Conservation (phyloP, 2,329 filamentous ascomycete genomes). For the Cladosporium oxysporum region DNA sequence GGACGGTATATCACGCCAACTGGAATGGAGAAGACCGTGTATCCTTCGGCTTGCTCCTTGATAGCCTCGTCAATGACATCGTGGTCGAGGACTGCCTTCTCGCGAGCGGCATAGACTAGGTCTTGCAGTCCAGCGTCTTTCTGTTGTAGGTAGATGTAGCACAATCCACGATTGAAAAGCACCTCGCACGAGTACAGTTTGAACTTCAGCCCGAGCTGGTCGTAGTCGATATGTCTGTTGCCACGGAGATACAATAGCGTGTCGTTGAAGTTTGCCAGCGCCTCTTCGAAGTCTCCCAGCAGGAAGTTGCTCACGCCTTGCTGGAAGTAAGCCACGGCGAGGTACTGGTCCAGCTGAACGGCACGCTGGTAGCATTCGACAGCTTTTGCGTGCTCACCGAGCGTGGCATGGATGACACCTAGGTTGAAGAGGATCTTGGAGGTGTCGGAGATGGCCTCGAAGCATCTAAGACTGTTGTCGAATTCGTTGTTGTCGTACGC, state of each 20-base stretch:
- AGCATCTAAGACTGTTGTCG: slow-evolving; percentile 80
- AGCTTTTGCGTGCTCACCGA: slow-evolving; percentile 93
- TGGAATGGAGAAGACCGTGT: slow-evolving; percentile 97
- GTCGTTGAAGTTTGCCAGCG: slow-evolving; percentile 97
- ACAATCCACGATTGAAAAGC: slow-evolving; percentile 93
- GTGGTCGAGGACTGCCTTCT: slow-evolving; percentile 95
- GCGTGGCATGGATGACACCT: slow-evolving; percentile 93
- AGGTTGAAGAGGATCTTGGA: slow-evolving; percentile 99
- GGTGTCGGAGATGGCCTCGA: slow-evolving; percentile 86
- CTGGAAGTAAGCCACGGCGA: slow-evolving; percentile 97
- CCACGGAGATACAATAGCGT: slow-evolving; percentile 91
- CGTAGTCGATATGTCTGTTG: slow-evolving; percentile 97
- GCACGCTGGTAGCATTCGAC: slow-evolving; percentile 95
- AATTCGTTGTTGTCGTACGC: slow-evolving; percentile 98
- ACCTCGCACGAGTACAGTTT: slow-evolving; percentile 97
- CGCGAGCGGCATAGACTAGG: slow-evolving; percentile 84
- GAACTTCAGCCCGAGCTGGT: slow-evolving; percentile 91
- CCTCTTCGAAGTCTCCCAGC: slow-evolving; percentile 94
- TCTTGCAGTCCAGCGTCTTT: slow-evolving; percentile 89
- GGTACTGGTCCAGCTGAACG: slow-evolving; percentile 86
- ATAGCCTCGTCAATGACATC: slow-evolving; percentile 98
- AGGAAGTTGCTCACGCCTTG: slow-evolving; percentile 98
- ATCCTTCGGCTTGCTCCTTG: slow-evolving; percentile 89
- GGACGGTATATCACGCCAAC: slow-evolving; percentile 94
- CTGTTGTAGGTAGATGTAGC: slow-evolving; percentile 95